Base-by-base conservation (phyloP, 305 asterid species). In the Euphrasia arctica region DNA sequence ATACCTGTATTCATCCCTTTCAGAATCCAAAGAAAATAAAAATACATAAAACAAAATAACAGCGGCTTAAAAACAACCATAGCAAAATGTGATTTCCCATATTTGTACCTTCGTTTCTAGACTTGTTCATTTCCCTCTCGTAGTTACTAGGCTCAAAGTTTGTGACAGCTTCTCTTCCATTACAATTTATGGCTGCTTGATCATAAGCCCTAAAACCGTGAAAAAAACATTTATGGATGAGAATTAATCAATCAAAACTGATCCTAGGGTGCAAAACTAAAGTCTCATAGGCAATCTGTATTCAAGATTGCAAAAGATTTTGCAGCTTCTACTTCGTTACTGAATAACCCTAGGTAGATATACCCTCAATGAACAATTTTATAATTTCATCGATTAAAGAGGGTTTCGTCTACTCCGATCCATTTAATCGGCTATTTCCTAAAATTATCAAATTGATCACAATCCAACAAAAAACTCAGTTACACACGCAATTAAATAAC, bases 191-290 rank as follows among this genome's bases (percentile, higher is more conserved):
- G 72, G 89, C 88, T 52, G 91, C 89, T 74, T 83, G 70, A 60
- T 91, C 95, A 77, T 82, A 87, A 63, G 91, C 92, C 91, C 98
- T 91, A 84, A 64, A 82, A 65, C 70, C 70, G 63, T 72, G 72
- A 72, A 39, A 78, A 75, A 62, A 1, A 48, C 43, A 63, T 47
- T 64, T 52, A 66, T 70, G 70, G 70, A 74, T 54, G 64, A 70
- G 65, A 73, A 50, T 41, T 11, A 70, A n/a, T n/a, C n/a, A n/a
- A n/a, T n/a, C n/a, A n/a, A n/a, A n/a, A n/a, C n/a, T n/a, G n/a
- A n/a, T n/a, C n/a, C n/a, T n/a, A n/a, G n/a, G n/a, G n/a, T n/a
- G n/a, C n/a, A n/a, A n/a, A n/a, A n/a, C n/a, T n/a, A n/a, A n/a
- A 55, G 73, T 72, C 72, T 64, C 67, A 59, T 57, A 52, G 70